Evolutionary conservation across 805 yeast species (phyloP).

Genomic region (Ogataea pignaliae): DNA sequence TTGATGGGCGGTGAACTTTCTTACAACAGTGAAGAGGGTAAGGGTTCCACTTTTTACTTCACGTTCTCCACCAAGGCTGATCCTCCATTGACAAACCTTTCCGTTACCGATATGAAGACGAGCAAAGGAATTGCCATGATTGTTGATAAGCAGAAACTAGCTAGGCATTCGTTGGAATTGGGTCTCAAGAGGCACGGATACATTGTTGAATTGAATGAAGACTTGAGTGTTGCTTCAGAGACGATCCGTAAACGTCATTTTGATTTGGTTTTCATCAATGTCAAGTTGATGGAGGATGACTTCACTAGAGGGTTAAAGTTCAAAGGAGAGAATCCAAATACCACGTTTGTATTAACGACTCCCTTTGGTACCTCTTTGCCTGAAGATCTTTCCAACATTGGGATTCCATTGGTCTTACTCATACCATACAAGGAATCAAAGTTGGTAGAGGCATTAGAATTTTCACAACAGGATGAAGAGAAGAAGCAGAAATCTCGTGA

Average conservation of each 20-base stretch:
- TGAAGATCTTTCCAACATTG: not conserved
- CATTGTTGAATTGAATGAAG: not conserved
- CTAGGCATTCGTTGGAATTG: slow-evolving; percentile 30
- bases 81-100: not conserved
- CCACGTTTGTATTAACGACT: slow-evolving; percentile 8
- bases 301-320: not conserved
- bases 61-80: slow-evolving; percentile 29
- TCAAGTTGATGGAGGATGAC: not conserved
- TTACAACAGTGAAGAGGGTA: slow-evolving; percentile 41
- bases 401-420: slow-evolving; percentile 9
- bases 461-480: not conserved
- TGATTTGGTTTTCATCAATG: not conserved
- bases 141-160: slow-evolving; percentile 30
- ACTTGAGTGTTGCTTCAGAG: not conserved
- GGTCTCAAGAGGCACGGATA: slow-evolving; percentile 32
- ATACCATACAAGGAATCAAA: slow-evolving; percentile 17
- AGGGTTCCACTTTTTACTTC: slow-evolving; percentile 44
- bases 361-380: slow-evolving; percentile 14
- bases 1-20: slow-evolving; percentile 60
- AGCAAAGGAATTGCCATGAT: slow-evolving; percentile 26
- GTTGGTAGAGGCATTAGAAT: slow-evolving; percentile 14
- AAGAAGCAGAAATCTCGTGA: not conserved
- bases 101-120: not conserved
- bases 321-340: not conserved
- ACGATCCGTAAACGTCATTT: not conserved